Base-by-base conservation (phyloP, 1,139 yeast genomes). In the Yamadazyma taylorii region DNA sequence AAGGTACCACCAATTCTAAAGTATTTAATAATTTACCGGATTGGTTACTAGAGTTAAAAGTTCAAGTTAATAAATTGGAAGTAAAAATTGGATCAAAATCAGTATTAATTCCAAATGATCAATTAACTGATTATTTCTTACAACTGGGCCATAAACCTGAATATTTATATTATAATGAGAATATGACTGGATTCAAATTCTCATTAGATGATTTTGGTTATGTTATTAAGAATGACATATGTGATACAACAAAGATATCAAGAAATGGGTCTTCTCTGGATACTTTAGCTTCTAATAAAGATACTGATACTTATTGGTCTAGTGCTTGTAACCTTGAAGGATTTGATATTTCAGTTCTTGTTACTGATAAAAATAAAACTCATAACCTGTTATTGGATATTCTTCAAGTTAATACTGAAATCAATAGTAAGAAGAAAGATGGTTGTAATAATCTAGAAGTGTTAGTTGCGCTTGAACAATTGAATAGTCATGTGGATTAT, bases 51-150 rank as follows among this genome's bases (percentile, higher is more conserved):
- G 64, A 59, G 7, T 38, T 67, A 8, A 60, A 61, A 21, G 17
- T 78, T 3, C 54, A 51, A 4, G 36, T 75, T 1, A 45, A 55
- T 2, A 52, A 60, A 3, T 50, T 73, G 3, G 52, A 54, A 3
- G 33, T 79, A 0, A 50, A 59, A 8, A 40, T 81, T 7, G 88
- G 87, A 0, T 72, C 86, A 0, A 66, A 86, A 35, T 81, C 88
- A 0, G 72, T 81, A 0, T 64, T 82, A 36, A 69, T 81, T 44
- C 79, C 69, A 55, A 6, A 34, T 16, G 53, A 68, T 2, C 69
- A 66, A 17, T 59, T 69, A 22, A 53, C 61, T 19, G 60, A 63
- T 34, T 80, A 77, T 48, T 51, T 63, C 26, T 61, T 69, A 15
- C 9, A 30, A 27, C 19, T 33, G 12, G 27, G 50, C 7, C 17